Conservation (phyloP, 331 rosid genomes). For the Arachis monticola region DNA sequence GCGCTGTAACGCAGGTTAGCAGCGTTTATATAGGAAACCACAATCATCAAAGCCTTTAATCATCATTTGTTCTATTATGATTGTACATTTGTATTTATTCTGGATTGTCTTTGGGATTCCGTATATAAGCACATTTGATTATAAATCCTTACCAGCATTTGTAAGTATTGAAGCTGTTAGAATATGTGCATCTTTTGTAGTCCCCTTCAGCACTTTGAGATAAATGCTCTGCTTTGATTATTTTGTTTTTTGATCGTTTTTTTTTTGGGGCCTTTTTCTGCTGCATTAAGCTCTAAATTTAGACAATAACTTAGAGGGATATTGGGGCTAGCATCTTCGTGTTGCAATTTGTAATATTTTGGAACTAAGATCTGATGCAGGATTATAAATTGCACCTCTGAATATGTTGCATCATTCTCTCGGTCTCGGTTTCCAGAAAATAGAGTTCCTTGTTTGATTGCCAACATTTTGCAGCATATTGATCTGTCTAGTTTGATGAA, state of each 20-base stretch:
- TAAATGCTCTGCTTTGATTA: not conserved
- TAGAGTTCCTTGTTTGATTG: conserved; percentile 16
- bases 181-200: conserved; percentile 5
- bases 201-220: not conserved
- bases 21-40: conserved; percentile 11
- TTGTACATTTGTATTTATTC: not conserved
- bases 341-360: not conserved
- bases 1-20: conserved; percentile 82
- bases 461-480: conserved; percentile 6
- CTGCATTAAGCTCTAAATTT: not conserved
- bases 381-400: conserved; percentile 1
- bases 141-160: conserved; percentile 1
- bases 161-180: conserved; percentile 1
- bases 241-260: conserved; percentile 16
- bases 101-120: conserved; percentile 17
- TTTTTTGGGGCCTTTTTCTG: not conserved
- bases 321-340: not conserved
- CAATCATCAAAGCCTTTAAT: not conserved
- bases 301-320: conserved; percentile 3
- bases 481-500: conserved; percentile 16
- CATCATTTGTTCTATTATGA: not conserved
- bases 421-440: conserved; percentile 3
- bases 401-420: conserved; percentile 5
- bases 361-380: conserved; percentile 21
- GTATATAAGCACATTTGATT: conserved; percentile 3